Conservation (phyloP, 75 land plant species). For the Gnetum montanum region DNA sequence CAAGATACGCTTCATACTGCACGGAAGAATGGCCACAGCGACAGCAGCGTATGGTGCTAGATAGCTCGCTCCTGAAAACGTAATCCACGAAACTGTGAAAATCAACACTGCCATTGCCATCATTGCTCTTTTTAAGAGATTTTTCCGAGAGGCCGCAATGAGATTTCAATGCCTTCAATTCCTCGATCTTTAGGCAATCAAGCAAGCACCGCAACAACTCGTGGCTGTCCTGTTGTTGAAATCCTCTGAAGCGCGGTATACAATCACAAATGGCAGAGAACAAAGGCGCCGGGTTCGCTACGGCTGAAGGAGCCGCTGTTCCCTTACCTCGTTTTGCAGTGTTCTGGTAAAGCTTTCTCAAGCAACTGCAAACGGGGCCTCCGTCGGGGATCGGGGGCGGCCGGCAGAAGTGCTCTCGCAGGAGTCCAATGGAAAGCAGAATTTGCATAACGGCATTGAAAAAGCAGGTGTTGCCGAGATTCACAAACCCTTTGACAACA, state of each 20-base stretch:
- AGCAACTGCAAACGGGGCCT: conserved; percentile 12
- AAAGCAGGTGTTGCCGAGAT: conserved; percentile 45
- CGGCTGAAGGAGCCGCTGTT: background rate
- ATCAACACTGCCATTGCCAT: background rate
- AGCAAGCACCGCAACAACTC: conserved; percentile 32
- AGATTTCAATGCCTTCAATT: conserved; percentile 11
- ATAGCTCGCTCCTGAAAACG: conserved; percentile 30
- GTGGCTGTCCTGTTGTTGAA: conserved; percentile 46
- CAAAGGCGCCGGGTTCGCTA: conserved; percentile 15
- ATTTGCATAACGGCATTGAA: conserved; percentile 50
- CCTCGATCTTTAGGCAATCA: conserved; percentile 33
- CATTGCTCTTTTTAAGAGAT: background rate
- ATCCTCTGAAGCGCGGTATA: conserved; percentile 41
- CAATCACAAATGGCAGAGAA: conserved; percentile 33
- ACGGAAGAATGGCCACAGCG: conserved; percentile 43
- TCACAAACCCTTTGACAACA: conserved; percentile 26
- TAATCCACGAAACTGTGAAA: conserved; percentile 21
- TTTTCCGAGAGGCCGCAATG: background rate
- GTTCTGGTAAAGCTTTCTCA: conserved; percentile 20
- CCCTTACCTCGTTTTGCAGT: conserved; percentile 2
- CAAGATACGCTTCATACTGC: conserved; percentile 31
- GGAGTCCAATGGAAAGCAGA: conserved; percentile 22
- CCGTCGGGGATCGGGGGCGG: conserved; percentile 21
- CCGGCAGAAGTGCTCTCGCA: conserved; percentile 23
- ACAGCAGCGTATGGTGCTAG: conserved; percentile 34